Evolutionary conservation across 1,284 basidiomycete genomes (phyloP).

Genomic region (Pyrrhoderma noxium): DNA sequence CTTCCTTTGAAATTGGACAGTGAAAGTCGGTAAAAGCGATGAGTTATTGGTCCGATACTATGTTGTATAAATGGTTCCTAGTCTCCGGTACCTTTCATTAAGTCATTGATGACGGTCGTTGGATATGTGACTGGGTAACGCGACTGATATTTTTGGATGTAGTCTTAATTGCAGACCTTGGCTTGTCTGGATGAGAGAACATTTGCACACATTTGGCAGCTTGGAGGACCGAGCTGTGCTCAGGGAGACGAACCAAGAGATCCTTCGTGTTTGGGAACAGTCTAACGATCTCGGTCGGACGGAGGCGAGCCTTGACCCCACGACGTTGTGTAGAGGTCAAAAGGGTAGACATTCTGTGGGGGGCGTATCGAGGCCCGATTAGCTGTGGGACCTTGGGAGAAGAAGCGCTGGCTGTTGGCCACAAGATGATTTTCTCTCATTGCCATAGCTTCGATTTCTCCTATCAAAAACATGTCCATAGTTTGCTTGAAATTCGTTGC

Average conservation of each 20-base stretch:
- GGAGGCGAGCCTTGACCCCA: neutral
- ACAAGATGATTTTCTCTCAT: neutral
- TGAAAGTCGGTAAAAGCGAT: too few relatives aligned
- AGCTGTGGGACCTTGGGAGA: too few relatives aligned
- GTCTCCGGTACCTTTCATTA: slow-evolving; percentile 7
- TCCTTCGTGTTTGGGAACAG: neutral
- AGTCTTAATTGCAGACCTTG: too few relatives aligned
- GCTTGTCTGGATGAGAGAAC: too few relatives aligned
- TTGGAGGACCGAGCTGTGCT: neutral
- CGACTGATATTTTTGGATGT: too few relatives aligned
- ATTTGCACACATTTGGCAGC: neutral
- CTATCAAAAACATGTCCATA: neutral
- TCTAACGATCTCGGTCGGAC: slow-evolving; percentile 9
- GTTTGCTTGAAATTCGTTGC: neutral
- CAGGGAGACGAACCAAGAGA: neutral
- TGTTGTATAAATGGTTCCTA: neutral
- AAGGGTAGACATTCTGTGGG: slow-evolving; percentile 3
- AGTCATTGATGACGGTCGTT: neutral
- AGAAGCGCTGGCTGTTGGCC: too few relatives aligned
- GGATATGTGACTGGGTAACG: neutral
- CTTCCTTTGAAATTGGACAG: too few relatives aligned
- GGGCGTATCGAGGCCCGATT: slow-evolving; percentile 6
- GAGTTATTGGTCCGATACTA: too few relatives aligned
- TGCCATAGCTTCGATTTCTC: slow-evolving; percentile 2
- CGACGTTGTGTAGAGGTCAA: too few relatives aligned